A percentile compares a stretch with the other conserved stretches of the same genome.
Evolutionary conservation across 257 asterid species (phyloP).

Genomic region (Solanum lycopersicoides): DNA sequence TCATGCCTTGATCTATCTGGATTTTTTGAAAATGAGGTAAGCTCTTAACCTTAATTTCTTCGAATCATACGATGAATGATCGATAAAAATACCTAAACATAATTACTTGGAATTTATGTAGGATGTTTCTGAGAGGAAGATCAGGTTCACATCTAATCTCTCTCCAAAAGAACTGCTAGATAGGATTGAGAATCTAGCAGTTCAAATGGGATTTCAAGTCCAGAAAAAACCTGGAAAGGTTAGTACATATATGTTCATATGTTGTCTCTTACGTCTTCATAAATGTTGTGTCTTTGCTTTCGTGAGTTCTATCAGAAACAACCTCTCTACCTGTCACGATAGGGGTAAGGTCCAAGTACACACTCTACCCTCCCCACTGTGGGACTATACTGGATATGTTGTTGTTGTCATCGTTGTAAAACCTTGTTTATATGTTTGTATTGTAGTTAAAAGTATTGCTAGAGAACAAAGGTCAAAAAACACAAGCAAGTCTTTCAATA

Average conservation of each 20-base stretch:
- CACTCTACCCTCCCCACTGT: background rate
- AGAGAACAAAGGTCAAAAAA: constrained; percentile 40
- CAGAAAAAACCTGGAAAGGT: constrained; percentile 91
- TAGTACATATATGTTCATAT: background rate
- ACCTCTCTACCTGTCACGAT: background rate
- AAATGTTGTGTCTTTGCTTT: background rate
- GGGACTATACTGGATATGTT: background rate
- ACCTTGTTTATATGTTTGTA: background rate
- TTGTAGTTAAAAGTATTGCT: constrained; percentile 60
- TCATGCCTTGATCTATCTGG: constrained; percentile 89
- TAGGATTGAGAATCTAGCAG: constrained; percentile 56
- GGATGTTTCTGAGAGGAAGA: constrained; percentile 91
- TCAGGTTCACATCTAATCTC: constrained; percentile 72
- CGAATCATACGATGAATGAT: background rate
- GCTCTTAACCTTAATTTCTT: background rate
- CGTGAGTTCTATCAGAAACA: background rate
- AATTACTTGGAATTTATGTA: constrained; percentile 10
- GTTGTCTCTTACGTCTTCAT: background rate
- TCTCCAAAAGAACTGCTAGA: constrained; percentile 73
- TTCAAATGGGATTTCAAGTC: constrained; percentile 65
- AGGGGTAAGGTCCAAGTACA: background rate
- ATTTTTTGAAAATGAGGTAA: constrained; percentile 83
- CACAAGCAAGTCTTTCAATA: constrained; percentile 48
- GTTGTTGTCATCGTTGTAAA: background rate
- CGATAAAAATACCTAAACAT: background rate